Evolutionary conservation across 225 moss, liverwort and hornwort species (phyloP), one percentile per base, ranked within the genome.

Genomic region (Marchantia paleacea): DNA sequence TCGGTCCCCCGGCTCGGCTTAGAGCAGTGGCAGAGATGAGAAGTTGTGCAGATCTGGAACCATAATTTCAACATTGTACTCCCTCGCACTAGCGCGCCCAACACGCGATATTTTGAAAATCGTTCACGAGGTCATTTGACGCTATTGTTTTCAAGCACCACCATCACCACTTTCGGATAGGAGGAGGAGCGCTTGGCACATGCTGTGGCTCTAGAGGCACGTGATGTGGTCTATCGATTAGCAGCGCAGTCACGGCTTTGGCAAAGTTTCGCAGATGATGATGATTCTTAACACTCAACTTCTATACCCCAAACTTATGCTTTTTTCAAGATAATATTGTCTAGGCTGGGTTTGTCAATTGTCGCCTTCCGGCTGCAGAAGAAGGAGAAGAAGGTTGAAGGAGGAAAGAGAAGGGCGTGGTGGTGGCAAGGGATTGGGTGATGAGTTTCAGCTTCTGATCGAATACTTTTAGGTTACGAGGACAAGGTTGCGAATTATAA

Each of bases 371-470:
- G 74, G 55, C 18, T 25, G 75, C 29, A 26, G 75, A 58, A 30
- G 75, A 55, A n/a, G 22, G 66, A 66, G 24, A 39, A n/a, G 66
- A 39, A n/a, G 66, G 24, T 29, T 53, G 55, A 75, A 53, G 72
- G 18, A 72, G 52, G 72, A 14, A 72, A 72, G 72, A 51, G 52
- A 12, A 75, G 57, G 75, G 57, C 30, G 75, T 75, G 28, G 75
- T 75, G 75, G 28, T 58, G 75, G 22, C 52, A 52, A 12, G 74
- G 52, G 66, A 12, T 53, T 74, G 74, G 53, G 71, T 71, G 55
- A 74, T 15, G 52, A 74, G 53, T 13, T 7, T 20, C 55, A 75
- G 54, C 16, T 57, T 75, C 15, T 75, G 75, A 57, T 75, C 28
- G 55, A 15, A 19, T 58, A 15, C 75, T 52, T 75, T 24, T 75